phyloP scores from a whole-genome alignment of 192 early-diverging fungal genomes.

The Neocallimastix lanati region DNA sequence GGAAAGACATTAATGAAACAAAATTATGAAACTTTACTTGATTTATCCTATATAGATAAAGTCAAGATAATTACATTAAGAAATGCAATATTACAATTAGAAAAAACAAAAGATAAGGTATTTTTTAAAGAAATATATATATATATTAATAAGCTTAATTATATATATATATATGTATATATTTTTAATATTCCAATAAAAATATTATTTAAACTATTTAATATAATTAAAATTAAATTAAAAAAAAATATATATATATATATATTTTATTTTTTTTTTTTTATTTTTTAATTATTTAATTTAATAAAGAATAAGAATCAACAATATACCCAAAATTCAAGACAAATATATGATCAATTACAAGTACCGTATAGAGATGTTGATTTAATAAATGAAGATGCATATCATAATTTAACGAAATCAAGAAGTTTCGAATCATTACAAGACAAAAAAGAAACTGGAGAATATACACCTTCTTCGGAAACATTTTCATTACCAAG shows the following conservation, averaged over 20 bases:
- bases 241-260: no score
- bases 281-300: no score
- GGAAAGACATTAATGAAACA: neutral
- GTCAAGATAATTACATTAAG: neutral
- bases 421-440: neutral
- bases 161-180: no score
- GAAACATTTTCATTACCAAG: neutral
- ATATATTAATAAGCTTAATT: no score
- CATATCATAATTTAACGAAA: neutral
- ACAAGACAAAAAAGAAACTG: neutral
- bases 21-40: neutral
- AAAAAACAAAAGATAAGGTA: neutral
- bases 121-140: no score
- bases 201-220: no score
- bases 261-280: no score
- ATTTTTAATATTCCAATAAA: no score
- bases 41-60: neutral
- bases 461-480: neutral
- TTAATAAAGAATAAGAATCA: neutral
- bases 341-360: neutral
- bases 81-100: neutral
- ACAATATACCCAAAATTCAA: neutral
- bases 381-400: neutral
- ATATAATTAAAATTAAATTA: no score
- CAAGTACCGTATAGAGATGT: neutral